phyloP scores from a whole-genome alignment of 2,329 filamentous ascomycete genomes.

The Colletotrichum plurivorum region DNA sequence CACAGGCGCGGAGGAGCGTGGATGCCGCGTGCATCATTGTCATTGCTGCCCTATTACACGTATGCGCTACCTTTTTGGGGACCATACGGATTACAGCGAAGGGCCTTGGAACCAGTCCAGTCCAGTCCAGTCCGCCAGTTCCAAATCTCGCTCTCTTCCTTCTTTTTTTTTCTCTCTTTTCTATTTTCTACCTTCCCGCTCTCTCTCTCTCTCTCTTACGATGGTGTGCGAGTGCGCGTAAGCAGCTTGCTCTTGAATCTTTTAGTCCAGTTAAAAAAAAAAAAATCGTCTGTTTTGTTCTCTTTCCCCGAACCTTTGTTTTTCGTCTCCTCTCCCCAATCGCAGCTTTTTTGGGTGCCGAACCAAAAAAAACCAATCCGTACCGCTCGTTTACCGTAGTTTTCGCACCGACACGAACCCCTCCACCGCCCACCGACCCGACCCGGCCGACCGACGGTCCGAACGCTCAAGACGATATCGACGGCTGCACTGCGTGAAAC shows the following conservation, averaged over 20 bases:
- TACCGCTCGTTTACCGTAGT: slow-evolving; percentile 30
- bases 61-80: too few relatives aligned
- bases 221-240: too few relatives aligned
- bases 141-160: slow-evolving; percentile 17
- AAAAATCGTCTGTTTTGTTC: not conserved
- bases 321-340: not conserved
- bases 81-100: slow-evolving; percentile 13
- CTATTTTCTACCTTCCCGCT: not conserved
- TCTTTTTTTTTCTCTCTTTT: slow-evolving; percentile 13
- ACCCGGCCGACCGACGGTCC: slow-evolving; percentile 15
- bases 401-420: slow-evolving; percentile 22
- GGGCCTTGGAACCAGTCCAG: slow-evolving; percentile 17
- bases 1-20: slow-evolving; percentile 17
- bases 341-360: slow-evolving; percentile 1
- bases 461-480: slow-evolving; percentile 27
- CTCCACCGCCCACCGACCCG: slow-evolving; percentile 29
- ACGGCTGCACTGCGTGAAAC: not conserved
- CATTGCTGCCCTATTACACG: slow-evolving; percentile 7
- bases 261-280: too few relatives aligned
- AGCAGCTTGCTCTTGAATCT: too few relatives aligned
- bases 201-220: too few relatives aligned
- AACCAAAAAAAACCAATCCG: slow-evolving; percentile 8
- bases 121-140: not conserved
- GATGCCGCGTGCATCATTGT: slow-evolving; percentile 6
- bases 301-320: not conserved